Evolutionary conservation across 2,329 filamentous ascomycete species (phyloP), one percentile per base, ranked within the genome.

Genomic region (Trichoderma arundinaceum): DNA sequence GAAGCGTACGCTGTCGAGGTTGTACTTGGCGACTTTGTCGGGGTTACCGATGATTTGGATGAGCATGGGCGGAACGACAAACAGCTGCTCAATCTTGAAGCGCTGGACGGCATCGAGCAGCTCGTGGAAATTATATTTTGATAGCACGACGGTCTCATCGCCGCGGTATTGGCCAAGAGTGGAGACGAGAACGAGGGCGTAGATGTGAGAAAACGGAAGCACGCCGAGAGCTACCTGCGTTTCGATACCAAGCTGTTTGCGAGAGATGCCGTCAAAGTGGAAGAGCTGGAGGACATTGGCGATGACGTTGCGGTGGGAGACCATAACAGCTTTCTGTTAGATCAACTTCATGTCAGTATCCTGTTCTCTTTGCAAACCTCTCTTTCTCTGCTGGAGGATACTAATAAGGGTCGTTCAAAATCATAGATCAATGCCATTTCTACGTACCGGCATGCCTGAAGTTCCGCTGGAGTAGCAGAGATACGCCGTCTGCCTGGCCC

Each of bases 161-260:
- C 92, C 92, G 46, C 89, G 85, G 73, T 88, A 94, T 2, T 87
- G 80, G 32, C 83, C 83, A 1, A 81, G 77, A 74, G 92, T 88
- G 48, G 86, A 87, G 66, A 92, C 86, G 15, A 92, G 86, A 5
- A 92, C 86, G 41, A 95, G 79, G 4, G 87, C 87, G 75, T 94
- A 96, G 69, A 95, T 95, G 72, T 96, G 92, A 69, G 90, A 93
- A 73, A 92, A 87, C 0, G 91, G 91, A 0, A 94, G 80, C n/a
- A 94, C 80, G 5, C 90, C 91, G 0, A 94, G 83, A 1, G 76
- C 79, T 19, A 84, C 76, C 66, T 84, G 78, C 0, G 77, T 81
- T 4, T 74, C 74, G 48, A 83, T 67, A 12, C 73, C 74, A 4
- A 74, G 71, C 38, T 74, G 70, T 68, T 77, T 74, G 67, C 81